A percentile compares a stretch with the other conserved stretches of the same genome.
Evolutionary conservation across 2,329 filamentous ascomycete genomes (phyloP).

Genomic region (Colletotrichum tropicale): DNA sequence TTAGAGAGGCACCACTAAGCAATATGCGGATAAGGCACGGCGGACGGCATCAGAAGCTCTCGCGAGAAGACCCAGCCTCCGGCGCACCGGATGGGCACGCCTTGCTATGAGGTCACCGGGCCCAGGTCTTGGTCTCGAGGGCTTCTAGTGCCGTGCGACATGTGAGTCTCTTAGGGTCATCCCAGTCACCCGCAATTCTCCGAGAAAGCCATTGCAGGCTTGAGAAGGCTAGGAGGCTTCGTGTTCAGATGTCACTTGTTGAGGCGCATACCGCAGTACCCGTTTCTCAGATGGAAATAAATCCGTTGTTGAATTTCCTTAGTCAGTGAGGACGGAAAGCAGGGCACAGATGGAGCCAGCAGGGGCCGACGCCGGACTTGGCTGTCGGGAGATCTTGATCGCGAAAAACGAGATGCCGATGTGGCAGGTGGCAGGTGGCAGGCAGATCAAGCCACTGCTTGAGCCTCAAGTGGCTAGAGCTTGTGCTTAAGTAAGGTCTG

Average conservation of each 20-base stretch:
- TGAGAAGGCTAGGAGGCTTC: neutral
- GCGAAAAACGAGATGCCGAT: neutral
- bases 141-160: neutral
- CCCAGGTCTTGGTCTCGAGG: neutral
- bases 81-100: conserved; percentile 7
- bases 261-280: neutral
- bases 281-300: neutral
- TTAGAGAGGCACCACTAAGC: neutral
- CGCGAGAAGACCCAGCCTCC: neutral
- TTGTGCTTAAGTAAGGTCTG: neutral
- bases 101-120: conserved; percentile 17
- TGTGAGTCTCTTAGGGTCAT: conserved; percentile 9
- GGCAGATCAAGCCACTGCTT: neutral
- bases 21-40: conserved; percentile 5
- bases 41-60: neutral
- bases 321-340: neutral
- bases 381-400: neutral
- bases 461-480: neutral
- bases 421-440: neutral
- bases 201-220: neutral
- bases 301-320: neutral
- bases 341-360: neutral
- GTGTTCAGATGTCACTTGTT: conserved; percentile 4
- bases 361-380: conserved; percentile 11
- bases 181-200: conserved; percentile 14